Conservation (phyloP, 306 rosid species). For the Corylus americana region DNA sequence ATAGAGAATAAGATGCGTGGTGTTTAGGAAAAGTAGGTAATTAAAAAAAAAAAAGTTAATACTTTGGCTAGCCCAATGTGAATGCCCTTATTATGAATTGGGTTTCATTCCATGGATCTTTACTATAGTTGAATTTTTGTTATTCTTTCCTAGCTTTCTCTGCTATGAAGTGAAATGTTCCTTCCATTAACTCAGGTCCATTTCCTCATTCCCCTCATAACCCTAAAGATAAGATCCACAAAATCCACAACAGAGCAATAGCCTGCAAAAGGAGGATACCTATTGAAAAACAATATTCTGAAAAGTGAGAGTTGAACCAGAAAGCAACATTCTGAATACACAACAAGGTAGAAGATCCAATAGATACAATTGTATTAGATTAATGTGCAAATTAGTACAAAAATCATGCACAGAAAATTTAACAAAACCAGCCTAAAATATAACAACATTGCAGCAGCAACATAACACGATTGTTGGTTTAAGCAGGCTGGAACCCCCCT, state of each 20-base stretch:
- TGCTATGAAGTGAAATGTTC: too few relatives aligned
- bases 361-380: constrained; percentile 39
- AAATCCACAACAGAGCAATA: neutral
- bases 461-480: constrained; percentile 20
- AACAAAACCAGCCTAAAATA: constrained; percentile 13
- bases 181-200: too few relatives aligned
- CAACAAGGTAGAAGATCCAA: constrained; percentile 21
- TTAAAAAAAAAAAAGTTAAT: too few relatives aligned
- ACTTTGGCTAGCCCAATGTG: too few relatives aligned
- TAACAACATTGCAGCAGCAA: constrained; percentile 9
- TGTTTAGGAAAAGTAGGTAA: too few relatives aligned
- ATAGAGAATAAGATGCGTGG: too few relatives aligned
- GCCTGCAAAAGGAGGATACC: constrained; percentile 5
- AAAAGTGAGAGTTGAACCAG: neutral
- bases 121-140: too few relatives aligned
- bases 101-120: too few relatives aligned
- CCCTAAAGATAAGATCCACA: neutral
- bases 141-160: too few relatives aligned
- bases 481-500: constrained; percentile 18
- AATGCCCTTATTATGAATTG: too few relatives aligned
- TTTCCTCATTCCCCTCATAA: too few relatives aligned
- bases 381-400: constrained; percentile 35
- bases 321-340: constrained; percentile 9
- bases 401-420: constrained; percentile 21
- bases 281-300: neutral